Conservation (phyloP, 2,329 filamentous ascomycete genomes). For the Daldinia sp. region DNA sequence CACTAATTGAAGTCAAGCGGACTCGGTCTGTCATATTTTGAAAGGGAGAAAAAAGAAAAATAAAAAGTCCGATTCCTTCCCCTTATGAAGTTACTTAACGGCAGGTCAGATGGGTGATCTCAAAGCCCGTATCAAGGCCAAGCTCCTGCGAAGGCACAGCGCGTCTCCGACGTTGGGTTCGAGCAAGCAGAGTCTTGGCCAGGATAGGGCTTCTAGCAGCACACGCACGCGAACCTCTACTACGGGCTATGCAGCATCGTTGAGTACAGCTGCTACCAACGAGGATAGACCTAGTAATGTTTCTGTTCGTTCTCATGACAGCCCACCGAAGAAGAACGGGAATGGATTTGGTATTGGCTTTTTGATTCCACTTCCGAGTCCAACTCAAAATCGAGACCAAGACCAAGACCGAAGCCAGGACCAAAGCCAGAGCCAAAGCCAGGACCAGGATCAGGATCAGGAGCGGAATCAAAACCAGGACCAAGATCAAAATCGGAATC, state of each 20-base stretch:
- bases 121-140: slow-evolving; percentile 61
- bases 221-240: slow-evolving; percentile 44
- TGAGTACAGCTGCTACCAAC: slow-evolving; percentile 32
- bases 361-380: slow-evolving; percentile 10
- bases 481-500: slow-evolving; percentile 6
- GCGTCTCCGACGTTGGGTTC: slow-evolving; percentile 54
- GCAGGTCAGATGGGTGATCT: slow-evolving; percentile 59
- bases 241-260: slow-evolving; percentile 46
- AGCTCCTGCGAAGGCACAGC: slow-evolving; percentile 60
- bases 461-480: neutral
- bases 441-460: neutral
- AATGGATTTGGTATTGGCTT: slow-evolving; percentile 16
- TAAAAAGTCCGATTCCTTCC: neutral
- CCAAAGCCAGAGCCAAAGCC: neutral
- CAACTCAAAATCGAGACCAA: slow-evolving; percentile 6
- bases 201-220: slow-evolving; percentile 47
- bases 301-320: slow-evolving; percentile 15
- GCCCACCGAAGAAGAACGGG: slow-evolving; percentile 13
- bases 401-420: neutral
- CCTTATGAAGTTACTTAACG: slow-evolving; percentile 30
- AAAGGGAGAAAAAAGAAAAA: slow-evolving; percentile 1
- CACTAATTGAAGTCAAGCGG: slow-evolving; percentile 6
- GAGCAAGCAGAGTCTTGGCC: slow-evolving; percentile 49
- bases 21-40: neutral
- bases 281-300: slow-evolving; percentile 21